Evolutionary conservation across 352 stramenopile species (phyloP).

Genomic region (Globisporangium solare): DNA sequence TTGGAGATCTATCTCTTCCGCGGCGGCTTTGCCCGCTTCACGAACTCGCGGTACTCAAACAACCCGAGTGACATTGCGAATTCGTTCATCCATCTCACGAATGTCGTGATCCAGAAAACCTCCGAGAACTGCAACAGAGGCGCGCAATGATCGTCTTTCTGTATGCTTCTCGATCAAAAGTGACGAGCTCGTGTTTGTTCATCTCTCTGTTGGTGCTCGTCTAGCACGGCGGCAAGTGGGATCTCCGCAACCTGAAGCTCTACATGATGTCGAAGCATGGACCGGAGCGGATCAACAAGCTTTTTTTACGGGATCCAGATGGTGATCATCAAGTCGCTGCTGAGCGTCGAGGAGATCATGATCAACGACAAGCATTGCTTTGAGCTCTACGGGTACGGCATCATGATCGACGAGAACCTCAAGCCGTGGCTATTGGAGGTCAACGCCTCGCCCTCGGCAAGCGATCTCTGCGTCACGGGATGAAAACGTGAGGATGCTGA

Average conservation of each 20-base stretch:
- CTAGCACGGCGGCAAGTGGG: constrained; percentile 89
- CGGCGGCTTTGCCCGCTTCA: constrained; percentile 90
- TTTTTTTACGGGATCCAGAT: constrained; percentile 92
- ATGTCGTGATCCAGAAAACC: constrained; percentile 94
- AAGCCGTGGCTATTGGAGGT: constrained; percentile 92
- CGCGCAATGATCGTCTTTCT: neutral
- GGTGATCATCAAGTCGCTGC: constrained; percentile 82
- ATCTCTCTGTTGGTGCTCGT: no score
- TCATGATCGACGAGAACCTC: constrained; percentile 90
- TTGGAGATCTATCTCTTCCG: constrained; percentile 92
- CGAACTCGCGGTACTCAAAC: constrained; percentile 88
- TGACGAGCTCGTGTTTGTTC: neutral
- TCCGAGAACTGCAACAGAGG: constrained; percentile 91
- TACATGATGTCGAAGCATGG: constrained; percentile 90
- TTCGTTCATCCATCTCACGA: constrained; percentile 93
- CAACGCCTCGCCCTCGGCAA: constrained; percentile 89
- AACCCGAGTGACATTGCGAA: constrained; percentile 88
- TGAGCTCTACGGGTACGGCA: constrained; percentile 92
- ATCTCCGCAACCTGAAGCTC: constrained; percentile 89
- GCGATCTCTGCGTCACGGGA: constrained; percentile 7
- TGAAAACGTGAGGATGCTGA: neutral
- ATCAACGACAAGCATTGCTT: constrained; percentile 96
- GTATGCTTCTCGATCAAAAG: neutral
- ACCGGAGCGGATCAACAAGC: constrained; percentile 65
- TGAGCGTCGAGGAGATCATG: constrained; percentile 91